phyloP scores from a whole-genome alignment of 768 basidiomycete genomes.

The Fomitopsis pulvina region DNA sequence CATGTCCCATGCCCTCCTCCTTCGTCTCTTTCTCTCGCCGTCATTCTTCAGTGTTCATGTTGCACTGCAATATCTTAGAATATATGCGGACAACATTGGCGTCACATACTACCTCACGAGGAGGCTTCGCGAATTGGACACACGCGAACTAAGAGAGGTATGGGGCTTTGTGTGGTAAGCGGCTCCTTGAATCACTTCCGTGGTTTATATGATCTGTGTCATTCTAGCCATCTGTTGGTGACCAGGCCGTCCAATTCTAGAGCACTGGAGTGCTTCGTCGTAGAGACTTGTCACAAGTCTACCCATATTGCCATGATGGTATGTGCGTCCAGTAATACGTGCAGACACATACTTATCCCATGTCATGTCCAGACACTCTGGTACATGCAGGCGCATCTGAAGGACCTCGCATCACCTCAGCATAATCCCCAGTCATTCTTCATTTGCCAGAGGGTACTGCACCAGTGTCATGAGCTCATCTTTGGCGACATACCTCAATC shows the following conservation, averaged over 20 bases:
- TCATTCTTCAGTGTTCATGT: conserved; percentile 93
- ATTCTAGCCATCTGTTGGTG: conserved; percentile 80
- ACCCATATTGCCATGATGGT: conserved; percentile 96
- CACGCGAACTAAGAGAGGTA: conserved; percentile 69
- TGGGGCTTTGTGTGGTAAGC: conserved; percentile 84
- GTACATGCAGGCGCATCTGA: conserved; percentile 96
- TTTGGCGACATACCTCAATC: conserved; percentile 79
- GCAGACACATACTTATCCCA: not conserved
- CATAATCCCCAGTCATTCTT: conserved; percentile 74
- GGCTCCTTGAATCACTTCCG: conserved; percentile 5
- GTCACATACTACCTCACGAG: conserved; percentile 87
- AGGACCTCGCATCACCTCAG: conserved; percentile 57
- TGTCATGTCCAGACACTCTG: conserved; percentile 68
- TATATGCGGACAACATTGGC: conserved; percentile 83
- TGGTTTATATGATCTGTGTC: conserved; percentile 13
- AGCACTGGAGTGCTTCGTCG: conserved; percentile 91
- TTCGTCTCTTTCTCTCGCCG: conserved; percentile 88
- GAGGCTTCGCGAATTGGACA: conserved; percentile 61
- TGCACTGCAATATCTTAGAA: conserved; percentile 79
- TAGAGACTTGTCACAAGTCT: conserved; percentile 82
- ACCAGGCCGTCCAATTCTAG: conserved; percentile 88
- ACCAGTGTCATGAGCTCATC: conserved; percentile 93
- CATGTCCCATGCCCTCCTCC: conserved; percentile 75
- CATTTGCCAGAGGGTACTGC: conserved; percentile 87
- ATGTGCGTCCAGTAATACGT: conserved; percentile 29